phyloP scores from a whole-genome alignment of 1,139 yeast species.

The Meyerozyma smithsonii region DNA sequence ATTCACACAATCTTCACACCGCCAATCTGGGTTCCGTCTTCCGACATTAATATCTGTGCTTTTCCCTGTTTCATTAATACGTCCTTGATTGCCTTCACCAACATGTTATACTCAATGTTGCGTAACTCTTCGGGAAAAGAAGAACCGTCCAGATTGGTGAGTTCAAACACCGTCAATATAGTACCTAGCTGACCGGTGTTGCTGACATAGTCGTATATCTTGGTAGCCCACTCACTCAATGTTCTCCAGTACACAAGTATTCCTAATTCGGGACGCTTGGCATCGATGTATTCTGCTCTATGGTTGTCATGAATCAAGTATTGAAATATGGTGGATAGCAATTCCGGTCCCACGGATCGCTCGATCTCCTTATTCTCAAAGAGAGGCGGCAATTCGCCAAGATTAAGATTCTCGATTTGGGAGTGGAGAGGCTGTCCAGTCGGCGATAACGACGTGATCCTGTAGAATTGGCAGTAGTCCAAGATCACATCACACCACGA shows the following conservation, averaged over 20 bases:
- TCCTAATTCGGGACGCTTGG: conserved; percentile 39
- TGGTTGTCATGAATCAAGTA: conserved; percentile 51
- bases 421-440: conserved; percentile 24
- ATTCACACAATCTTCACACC: conserved; percentile 62
- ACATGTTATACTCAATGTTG: conserved; percentile 55
- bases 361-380: conserved; percentile 49
- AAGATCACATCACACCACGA: conserved; percentile 41
- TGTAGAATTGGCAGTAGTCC: conserved; percentile 54
- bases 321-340: conserved; percentile 51
- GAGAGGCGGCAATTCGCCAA: conserved; percentile 26
- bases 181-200: conserved; percentile 73
- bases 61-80: conserved; percentile 61
- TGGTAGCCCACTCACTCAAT: conserved; percentile 73
- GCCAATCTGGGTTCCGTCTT: conserved; percentile 49
- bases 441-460: conserved; percentile 36
- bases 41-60: conserved; percentile 61
- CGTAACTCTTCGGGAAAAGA: conserved; percentile 54
- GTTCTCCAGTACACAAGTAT: conserved; percentile 65
- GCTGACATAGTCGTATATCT: conserved; percentile 46
- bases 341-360: conserved; percentile 51
- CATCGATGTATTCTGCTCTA: conserved; percentile 49
- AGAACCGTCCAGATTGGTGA: conserved; percentile 60
- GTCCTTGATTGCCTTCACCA: conserved; percentile 50
- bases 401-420: conserved; percentile 19
- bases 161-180: conserved; percentile 78